Evolutionary conservation across 345 rosid species (phyloP).

Genomic region (Sonneratia alba): DNA sequence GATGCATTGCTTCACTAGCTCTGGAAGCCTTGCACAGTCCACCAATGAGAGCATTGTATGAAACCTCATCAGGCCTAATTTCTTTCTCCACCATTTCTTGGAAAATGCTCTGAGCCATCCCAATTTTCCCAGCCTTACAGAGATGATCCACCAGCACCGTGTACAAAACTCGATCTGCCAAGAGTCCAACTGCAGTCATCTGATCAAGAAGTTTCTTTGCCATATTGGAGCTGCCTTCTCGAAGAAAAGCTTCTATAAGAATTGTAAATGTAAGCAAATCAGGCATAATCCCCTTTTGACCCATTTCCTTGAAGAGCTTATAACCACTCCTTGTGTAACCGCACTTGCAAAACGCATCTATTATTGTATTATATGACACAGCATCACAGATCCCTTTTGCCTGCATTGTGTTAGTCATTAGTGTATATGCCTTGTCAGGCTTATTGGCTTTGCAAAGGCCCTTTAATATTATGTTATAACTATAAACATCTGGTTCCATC

Average conservation of each 20-base stretch:
- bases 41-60: conserved; percentile 72
- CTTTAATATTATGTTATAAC: conserved; percentile 78
- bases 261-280: conserved; percentile 72
- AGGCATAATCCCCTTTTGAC: conserved; percentile 40
- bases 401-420: conserved; percentile 57
- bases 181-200: conserved; percentile 50
- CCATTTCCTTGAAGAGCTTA: conserved; percentile 67
- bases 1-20: conserved; percentile 48
- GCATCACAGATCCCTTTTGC: conserved; percentile 60
- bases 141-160: conserved; percentile 68
- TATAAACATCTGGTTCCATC: conserved; percentile 64
- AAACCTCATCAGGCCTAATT: conserved; percentile 58
- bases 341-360: conserved; percentile 46
- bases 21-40: conserved; percentile 62
- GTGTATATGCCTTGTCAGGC: conserved; percentile 43
- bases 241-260: conserved; percentile 63
- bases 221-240: conserved; percentile 42
- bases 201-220: conserved; percentile 63
- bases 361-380: conserved; percentile 75
- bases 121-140: conserved; percentile 68
- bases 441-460: conserved; percentile 54
- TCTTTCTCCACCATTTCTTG: conserved; percentile 69
- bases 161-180: conserved; percentile 66
- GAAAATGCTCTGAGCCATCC: conserved; percentile 49
- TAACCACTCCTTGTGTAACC: conserved; percentile 39